Base-by-base conservation (phyloP, 805 yeast species). In the Suhomyces sp. region DNA sequence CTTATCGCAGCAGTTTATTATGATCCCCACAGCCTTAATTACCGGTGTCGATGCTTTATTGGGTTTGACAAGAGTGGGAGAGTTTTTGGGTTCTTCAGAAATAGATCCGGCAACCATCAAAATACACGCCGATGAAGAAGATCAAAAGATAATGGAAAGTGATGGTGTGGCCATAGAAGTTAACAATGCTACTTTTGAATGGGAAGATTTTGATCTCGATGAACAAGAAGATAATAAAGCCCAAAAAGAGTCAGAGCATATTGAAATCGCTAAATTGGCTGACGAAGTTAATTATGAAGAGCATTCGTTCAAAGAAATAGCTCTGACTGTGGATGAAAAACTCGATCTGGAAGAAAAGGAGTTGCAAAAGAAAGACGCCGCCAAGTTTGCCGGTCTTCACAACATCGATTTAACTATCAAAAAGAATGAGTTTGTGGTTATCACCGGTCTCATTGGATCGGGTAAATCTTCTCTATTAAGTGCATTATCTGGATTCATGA, bases 371-470 rank as follows among this genome's bases (percentile, higher is more conserved):
- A 4, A 17, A 17, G 41, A 37, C 7, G 41, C 41, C n/a, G 41
- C 41, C 41, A 37, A 19, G n/a, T 77, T 77, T 62, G 55, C 76
- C 45, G 78, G 89, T 59, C 60, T 84, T 62, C 52, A 58, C 43
- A 58, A 85, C 60, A 66, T 89, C 53, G 74, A 83, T 56, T 65
- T 89, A 19, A 62, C 67, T 1, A 72, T 89, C 44, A 67, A 73
- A 43, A 80, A 79, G 51, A 87, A 88, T 20, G 96, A 89, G 62
- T 81, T 91, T 48, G 71, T 89, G 6, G 86, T 87, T 53, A 77
- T 88, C 22, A 87, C 93, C 0, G 97, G 97, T 13, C 68, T 85
- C 1, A 87, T 89, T 60, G 96, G 96, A 2, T 77, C 89, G 3
- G 96, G 97, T 52, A 89, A 89, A 63, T 75, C 92, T 0, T 86